Evolutionary conservation across 106 monocot genomes (phyloP), one percentile per base, ranked within the genome.

Genomic region (Dendrobium catenatum): DNA sequence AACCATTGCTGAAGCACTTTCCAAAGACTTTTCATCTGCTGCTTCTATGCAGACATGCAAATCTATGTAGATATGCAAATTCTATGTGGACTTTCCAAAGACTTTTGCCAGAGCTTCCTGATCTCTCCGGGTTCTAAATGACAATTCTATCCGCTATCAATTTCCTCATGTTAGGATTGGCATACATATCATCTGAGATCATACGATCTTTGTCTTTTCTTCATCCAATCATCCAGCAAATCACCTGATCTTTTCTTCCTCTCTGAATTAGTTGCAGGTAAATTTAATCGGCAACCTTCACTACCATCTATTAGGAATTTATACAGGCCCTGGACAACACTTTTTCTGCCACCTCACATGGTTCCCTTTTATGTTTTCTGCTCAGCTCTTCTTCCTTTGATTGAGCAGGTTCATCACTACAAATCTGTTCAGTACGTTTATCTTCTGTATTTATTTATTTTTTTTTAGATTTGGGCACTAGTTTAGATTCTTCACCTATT

Each of bases 11-110:
- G 80, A 87, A 74, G 89, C 94, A 10, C 84, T 80, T 80, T 91
- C 91, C 48, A 94, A 46, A 26, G 94, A 91, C n/a, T 81, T 31
- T 86, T 87, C 68, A 13, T 76, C 80, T 26, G 86, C 74, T 51
- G 94, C 94, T 64, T 89, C 88, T 7, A 94, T 79, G 26, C 64
- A 22, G 64, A 94, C 88, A 81, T 94, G 91, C 75, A 89, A 81
- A 72, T 89, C 94, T 54, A 94, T 48, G 72, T 91, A 94, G 18
- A 94, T 3, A 37, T 37, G 2, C 2, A 37, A 37, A 37, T 37
- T 37, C 37, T 37, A 37, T 37, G 37, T 37, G 3, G 37, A 81
- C 80, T 91, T 94, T 83, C 87, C 89, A 24, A 51, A 66, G 17
- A 84, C 42, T 82, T 37, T 82, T 85, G 55, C 82, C 81, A 46